Evolutionary conservation across 805 yeast genomes (phyloP).

Genomic region (Ogataea salicorniae): DNA sequence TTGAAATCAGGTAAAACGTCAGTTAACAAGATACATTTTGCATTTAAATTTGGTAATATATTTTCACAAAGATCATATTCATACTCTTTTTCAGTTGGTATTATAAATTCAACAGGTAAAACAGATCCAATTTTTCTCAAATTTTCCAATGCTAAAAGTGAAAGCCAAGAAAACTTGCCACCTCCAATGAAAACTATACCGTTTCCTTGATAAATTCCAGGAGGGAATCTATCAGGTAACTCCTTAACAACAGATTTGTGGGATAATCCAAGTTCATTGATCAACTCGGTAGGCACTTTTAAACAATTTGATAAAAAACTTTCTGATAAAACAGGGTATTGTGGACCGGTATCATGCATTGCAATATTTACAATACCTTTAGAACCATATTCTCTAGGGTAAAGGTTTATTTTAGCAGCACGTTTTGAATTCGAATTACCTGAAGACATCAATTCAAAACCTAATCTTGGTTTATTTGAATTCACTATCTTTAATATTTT

Average conservation of each 20-base stretch:
- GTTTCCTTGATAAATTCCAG: constrained; percentile 39
- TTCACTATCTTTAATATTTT: constrained; percentile 16
- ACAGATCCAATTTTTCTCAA: constrained; percentile 41
- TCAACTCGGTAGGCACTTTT: constrained; percentile 39
- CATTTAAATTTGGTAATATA: constrained; percentile 44
- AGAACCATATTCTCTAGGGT: constrained; percentile 24
- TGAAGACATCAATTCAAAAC: constrained; percentile 15
- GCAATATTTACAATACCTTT: constrained; percentile 28
- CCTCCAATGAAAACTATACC: constrained; percentile 78
- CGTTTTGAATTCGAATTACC: neutral
- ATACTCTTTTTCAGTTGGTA: constrained; percentile 42
- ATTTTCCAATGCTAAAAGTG: constrained; percentile 47
- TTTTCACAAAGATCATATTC: constrained; percentile 39
- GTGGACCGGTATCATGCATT: constrained; percentile 24
- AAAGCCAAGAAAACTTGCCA: constrained; percentile 61
- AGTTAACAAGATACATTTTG: constrained; percentile 52
- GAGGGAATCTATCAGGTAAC: constrained; percentile 35
- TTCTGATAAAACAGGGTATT: constrained; percentile 43
- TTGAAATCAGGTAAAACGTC: constrained; percentile 42
- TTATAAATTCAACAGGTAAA: constrained; percentile 45
- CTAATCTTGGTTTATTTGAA: constrained; percentile 21
- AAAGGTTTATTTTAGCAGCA: constrained; percentile 2
- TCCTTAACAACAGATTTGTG: constrained; percentile 42
- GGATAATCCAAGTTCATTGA: constrained; percentile 38
- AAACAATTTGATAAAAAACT: constrained; percentile 46